These are phyloP conservation scores for Candida nitratophila DNA, from an alignment of 805 yeast genomes.

Conservation along the genomic window DNA sequence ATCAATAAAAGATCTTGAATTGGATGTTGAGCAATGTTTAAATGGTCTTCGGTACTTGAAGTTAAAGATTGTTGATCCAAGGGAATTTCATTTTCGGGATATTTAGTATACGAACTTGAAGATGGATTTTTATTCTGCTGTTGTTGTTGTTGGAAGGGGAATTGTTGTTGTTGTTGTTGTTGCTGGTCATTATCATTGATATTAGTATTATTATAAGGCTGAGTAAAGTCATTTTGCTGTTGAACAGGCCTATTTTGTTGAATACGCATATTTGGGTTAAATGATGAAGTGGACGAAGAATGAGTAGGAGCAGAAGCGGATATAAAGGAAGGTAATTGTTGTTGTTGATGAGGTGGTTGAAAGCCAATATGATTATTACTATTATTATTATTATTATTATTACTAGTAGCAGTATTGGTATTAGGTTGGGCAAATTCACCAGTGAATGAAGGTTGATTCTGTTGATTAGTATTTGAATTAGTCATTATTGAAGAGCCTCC, in stretches of 20 bases:
- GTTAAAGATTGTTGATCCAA: not conserved
- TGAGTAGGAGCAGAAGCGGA: slow-evolving; percentile 24
- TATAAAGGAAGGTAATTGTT: slow-evolving; percentile 13
- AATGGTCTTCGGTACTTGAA: slow-evolving; percentile 30
- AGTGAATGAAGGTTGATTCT: slow-evolving; percentile 8
- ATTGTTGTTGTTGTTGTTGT: slow-evolving; percentile 11
- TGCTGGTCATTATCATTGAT: no score
- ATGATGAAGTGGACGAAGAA: slow-evolving; percentile 10
- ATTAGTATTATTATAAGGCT: no score
- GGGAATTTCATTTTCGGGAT: slow-evolving; percentile 2
- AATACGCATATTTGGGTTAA: slow-evolving; percentile 4
- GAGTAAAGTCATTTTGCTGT: slow-evolving; percentile 2
- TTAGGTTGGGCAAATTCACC: slow-evolving; percentile 7
- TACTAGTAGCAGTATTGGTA: slow-evolving; percentile 3
- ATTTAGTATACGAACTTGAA: not conserved
- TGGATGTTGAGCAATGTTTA: slow-evolving; percentile 77
- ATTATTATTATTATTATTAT: no score
- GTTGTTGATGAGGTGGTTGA: not conserved
- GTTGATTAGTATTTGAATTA: not conserved
- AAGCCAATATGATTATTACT: not conserved
- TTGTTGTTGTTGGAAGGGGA: slow-evolving; percentile 3
- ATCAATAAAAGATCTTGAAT: slow-evolving; percentile 73
- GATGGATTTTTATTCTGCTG: slow-evolving; percentile 4
- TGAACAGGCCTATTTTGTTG: slow-evolving; percentile 4
- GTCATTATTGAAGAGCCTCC: not conserved